Conservation (phyloP, 441 rosid genomes). For the Eruca vesicaria region DNA sequence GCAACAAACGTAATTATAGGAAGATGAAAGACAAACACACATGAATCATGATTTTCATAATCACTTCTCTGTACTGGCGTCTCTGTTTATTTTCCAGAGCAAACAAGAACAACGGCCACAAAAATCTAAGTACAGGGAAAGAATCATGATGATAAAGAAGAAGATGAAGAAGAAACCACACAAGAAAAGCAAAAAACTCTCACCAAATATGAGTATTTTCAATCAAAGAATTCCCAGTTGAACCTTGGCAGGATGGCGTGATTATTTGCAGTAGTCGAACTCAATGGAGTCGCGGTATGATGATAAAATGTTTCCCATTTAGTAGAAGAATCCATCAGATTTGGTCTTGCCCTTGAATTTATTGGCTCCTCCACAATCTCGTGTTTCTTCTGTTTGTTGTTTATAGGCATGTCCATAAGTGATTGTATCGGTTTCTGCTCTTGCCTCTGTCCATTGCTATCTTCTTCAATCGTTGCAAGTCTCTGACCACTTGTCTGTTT, state of each 20-base stretch:
- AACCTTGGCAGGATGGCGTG: conserved; percentile 61
- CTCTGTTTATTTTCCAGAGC: conserved; percentile 28
- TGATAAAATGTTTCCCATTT: conserved; percentile 32
- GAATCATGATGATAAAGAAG: conserved; percentile 47
- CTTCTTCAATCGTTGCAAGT: conserved; percentile 46
- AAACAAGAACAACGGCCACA: conserved; percentile 39
- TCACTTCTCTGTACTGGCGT: conserved; percentile 15
- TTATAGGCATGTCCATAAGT: conserved; percentile 35
- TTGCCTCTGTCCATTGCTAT: too few species aligned
- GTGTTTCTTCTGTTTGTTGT: conserved; percentile 41
- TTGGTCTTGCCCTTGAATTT: conserved; percentile 49
- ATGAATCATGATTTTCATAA: neutral
- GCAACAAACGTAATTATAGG: conserved; percentile 8
- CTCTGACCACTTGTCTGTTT: conserved; percentile 45
- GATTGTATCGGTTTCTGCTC: conserved; percentile 37
- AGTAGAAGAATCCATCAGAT: conserved; percentile 56
- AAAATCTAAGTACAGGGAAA: conserved; percentile 80
- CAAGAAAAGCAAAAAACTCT: neutral
- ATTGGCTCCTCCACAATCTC: conserved; percentile 39
- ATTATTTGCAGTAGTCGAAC: conserved; percentile 41
- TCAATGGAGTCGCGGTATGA: conserved; percentile 30
- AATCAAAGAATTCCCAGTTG: conserved; percentile 90
- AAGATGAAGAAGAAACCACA: neutral
- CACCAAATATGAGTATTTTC: conserved; percentile 26
- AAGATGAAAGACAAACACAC: neutral